These are phyloP conservation scores for Alternaria burnsii DNA, from an alignment of 2,329 filamentous ascomycete genomes.

Conservation along the genomic window DNA sequence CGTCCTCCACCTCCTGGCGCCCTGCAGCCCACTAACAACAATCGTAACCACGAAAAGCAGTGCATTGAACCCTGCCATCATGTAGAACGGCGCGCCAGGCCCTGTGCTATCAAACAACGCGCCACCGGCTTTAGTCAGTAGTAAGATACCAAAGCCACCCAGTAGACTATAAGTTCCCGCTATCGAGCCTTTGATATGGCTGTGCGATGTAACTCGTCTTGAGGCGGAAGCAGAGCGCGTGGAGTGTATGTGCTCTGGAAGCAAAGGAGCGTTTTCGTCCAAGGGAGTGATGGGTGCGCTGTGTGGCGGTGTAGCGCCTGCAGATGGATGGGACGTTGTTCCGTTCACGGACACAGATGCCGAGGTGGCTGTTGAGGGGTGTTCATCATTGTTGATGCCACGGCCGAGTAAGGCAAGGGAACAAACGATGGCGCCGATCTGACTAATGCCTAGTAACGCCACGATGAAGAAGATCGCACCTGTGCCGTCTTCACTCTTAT, in stretches of 20 bases:
- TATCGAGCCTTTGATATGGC: constrained; percentile 88
- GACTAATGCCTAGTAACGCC: constrained; percentile 84
- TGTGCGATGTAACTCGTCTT: constrained; percentile 37
- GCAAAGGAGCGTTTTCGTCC: constrained; percentile 41
- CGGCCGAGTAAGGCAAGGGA: constrained; percentile 87
- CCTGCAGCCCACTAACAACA: constrained; percentile 27
- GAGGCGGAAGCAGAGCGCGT: constrained; percentile 1
- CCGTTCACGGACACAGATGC: constrained; percentile 14
- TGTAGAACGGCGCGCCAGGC: constrained; percentile 84
- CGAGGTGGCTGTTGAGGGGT: constrained; percentile 8
- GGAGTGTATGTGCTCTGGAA: constrained; percentile 25
- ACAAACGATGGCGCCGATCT: constrained; percentile 96
- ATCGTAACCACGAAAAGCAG: constrained; percentile 66
- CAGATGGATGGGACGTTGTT: constrained; percentile 39
- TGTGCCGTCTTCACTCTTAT: constrained; percentile 72
- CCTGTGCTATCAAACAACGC: constrained; percentile 80
- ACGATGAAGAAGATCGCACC: constrained; percentile 78
- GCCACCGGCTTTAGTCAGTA: constrained; percentile 91
- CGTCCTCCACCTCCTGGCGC: constrained; percentile 13
- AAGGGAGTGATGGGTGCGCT: constrained; percentile 41
- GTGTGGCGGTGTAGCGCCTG: constrained; percentile 44
- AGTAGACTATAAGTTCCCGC: constrained; percentile 93
- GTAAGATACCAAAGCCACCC: constrained; percentile 86
- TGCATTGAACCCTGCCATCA: constrained; percentile 90
- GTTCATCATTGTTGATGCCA: constrained; percentile 70